These are phyloP conservation scores for Trichosporon inkin DNA, from an alignment of 1,284 basidiomycete species.

Conservation along the genomic window DNA sequence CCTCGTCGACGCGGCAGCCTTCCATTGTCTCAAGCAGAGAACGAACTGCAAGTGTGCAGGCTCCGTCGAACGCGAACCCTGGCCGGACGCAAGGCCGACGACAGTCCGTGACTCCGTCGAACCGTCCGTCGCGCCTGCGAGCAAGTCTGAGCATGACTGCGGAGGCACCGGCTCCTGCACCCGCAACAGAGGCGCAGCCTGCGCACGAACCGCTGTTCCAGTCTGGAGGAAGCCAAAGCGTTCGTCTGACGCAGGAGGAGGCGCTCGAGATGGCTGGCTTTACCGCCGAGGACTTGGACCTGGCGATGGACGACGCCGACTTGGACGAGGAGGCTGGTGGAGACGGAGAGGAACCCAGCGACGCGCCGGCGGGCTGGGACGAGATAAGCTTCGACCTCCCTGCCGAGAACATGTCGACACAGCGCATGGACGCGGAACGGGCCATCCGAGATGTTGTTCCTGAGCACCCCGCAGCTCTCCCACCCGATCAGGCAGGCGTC, in stretches of 20 bases:
- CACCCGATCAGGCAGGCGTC: not conserved
- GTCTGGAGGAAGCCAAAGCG: conserved; percentile 19
- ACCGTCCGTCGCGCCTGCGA: conserved; percentile 9
- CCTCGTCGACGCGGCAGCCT: not conserved
- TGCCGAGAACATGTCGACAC: conserved; percentile 18
- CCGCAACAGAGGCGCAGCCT: not conserved
- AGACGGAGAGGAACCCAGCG: not conserved
- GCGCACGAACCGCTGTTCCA: conserved; percentile 30
- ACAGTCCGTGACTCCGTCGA: not conserved
- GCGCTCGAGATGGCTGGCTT: conserved; percentile 32
- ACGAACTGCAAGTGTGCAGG: conserved; percentile 1
- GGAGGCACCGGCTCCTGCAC: not conserved
- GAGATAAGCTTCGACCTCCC: conserved; percentile 15
- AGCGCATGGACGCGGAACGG: conserved; percentile 1
- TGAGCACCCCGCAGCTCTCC: not conserved
- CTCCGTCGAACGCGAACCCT: conserved; percentile 5
- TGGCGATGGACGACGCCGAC: conserved; percentile 29
- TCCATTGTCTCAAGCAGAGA: not conserved
- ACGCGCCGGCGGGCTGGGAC: conserved; percentile 15
- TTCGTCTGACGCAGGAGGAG: conserved; percentile 32
- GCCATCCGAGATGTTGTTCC: not conserved
- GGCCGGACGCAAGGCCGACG: conserved; percentile 3
- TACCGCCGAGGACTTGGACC: conserved; percentile 27
- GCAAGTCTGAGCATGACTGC: conserved; percentile 25
- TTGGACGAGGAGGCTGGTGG: not conserved